phyloP scores from a whole-genome alignment of 257 asterid genomes.

The Perilla frutescens region DNA sequence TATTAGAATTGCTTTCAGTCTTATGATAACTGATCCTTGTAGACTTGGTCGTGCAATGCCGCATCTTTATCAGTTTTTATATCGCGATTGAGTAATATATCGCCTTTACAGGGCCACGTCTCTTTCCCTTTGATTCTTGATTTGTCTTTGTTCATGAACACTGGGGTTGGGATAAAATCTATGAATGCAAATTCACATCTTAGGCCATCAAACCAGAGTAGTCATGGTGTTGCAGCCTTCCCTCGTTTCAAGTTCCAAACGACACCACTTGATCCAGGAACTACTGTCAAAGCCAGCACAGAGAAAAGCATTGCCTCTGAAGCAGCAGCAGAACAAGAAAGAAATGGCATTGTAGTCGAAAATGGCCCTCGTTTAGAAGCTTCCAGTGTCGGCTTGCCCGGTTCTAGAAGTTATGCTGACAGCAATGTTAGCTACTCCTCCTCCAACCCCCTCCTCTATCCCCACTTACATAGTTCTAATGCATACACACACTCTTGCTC shows the following conservation, averaged over 20 bases:
- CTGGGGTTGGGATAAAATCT: slow-evolving; percentile 51
- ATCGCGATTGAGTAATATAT: not conserved
- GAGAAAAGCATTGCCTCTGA: slow-evolving; percentile 30
- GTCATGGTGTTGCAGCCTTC: slow-evolving; percentile 31
- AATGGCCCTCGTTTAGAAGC: slow-evolving; percentile 31
- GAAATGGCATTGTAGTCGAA: slow-evolving; percentile 23
- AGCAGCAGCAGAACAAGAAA: slow-evolving; percentile 27
- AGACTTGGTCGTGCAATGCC: too few species aligned
- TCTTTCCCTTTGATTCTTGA: slow-evolving; percentile 72
- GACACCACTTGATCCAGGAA: slow-evolving; percentile 39
- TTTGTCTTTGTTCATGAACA: slow-evolving; percentile 59
- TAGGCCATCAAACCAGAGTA: slow-evolving; percentile 30
- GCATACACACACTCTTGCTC: not conserved
- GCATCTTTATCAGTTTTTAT: not conserved
- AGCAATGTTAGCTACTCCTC: slow-evolving; percentile 35
- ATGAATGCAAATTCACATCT: slow-evolving; percentile 39
- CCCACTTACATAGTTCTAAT: not conserved
- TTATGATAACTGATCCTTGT: too few species aligned
- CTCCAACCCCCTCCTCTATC: not conserved
- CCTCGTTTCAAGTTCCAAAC: slow-evolving; percentile 43
- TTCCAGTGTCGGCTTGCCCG: slow-evolving; percentile 26
- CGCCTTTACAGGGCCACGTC: slow-evolving; percentile 68
- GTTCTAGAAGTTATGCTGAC: slow-evolving; percentile 32
- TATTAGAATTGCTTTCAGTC: not conserved
- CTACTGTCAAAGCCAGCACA: slow-evolving; percentile 35